Conservation (phyloP, 148 eudicot species). For the Linanthus parryae region DNA sequence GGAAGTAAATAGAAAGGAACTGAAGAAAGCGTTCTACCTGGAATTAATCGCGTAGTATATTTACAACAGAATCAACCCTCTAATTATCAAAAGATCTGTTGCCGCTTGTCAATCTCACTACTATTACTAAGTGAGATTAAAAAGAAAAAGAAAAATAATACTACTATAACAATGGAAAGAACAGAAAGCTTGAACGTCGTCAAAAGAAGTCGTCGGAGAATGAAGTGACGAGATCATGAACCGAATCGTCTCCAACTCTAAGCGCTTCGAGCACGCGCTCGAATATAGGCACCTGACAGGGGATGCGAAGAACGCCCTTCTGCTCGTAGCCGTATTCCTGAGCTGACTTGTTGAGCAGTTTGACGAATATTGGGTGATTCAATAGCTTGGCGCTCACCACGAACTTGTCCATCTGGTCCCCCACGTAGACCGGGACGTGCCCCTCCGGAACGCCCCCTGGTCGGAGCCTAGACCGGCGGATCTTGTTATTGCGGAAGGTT, state of each 20-base stretch:
- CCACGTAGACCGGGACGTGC: slow-evolving; percentile 75
- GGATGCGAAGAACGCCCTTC: slow-evolving; percentile 66
- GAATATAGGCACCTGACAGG: slow-evolving; percentile 59
- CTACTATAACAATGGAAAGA: no score
- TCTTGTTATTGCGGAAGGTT: no score
- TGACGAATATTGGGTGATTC: slow-evolving; percentile 68
- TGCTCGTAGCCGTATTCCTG: slow-evolving; percentile 81
- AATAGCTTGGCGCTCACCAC: slow-evolving; percentile 52
- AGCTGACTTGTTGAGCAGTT: slow-evolving; percentile 61
- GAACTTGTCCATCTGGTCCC: slow-evolving; percentile 72
- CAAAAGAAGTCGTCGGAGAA: no score
- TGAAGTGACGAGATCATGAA: slow-evolving; percentile 26
- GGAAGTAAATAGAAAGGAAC: no score
- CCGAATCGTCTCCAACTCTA: slow-evolving; percentile 29
- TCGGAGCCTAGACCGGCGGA: slow-evolving; percentile 1
- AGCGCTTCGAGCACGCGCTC: slow-evolving; percentile 54
- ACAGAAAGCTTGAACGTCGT: no score
- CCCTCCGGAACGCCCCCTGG: slow-evolving; percentile 44
- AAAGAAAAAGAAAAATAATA: no score
- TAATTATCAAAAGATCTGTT: no score
- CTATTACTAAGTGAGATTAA: no score
- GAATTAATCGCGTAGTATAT: no score
- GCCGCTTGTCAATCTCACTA: no score
- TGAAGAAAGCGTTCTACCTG: no score
- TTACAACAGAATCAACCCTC: no score